phyloP scores from a whole-genome alignment of 345 rosid species.

The Syzygium aqueum region DNA sequence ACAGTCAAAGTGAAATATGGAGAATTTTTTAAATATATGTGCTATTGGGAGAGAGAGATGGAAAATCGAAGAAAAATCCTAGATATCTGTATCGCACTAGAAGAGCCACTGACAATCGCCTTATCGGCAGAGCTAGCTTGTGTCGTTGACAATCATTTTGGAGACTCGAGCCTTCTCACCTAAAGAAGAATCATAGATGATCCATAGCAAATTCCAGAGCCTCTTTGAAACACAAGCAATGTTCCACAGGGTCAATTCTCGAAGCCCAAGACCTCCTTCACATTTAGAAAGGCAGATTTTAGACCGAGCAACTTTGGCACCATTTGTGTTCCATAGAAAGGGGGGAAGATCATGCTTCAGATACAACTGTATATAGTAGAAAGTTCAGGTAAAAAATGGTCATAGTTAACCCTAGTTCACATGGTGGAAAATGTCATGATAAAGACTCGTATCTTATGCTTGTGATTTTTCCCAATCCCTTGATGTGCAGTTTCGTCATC shows the following conservation, averaged over 20 bases:
- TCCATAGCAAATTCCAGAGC: not conserved
- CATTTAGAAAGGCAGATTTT: not conserved
- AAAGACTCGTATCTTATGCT: not conserved
- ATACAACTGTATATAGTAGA: not conserved
- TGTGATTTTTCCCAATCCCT: not conserved
- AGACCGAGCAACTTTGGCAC: not conserved
- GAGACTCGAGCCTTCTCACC: not conserved
- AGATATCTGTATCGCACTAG: not conserved
- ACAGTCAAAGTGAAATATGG: accelerated
- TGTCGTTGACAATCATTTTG: not conserved
- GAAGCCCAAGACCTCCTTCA: not conserved
- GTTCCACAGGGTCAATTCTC: not conserved
- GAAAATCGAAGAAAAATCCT: not conserved
- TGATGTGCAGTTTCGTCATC: not conserved
- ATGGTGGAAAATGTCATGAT: not conserved
- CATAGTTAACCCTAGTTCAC: not conserved
- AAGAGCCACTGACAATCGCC: not conserved
- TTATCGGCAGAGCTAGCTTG: not conserved
- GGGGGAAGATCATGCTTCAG: not conserved
- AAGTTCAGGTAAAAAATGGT: not conserved
- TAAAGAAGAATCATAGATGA: not conserved
- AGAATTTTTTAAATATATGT: not conserved
- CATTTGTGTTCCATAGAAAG: not conserved
- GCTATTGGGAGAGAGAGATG: not conserved
- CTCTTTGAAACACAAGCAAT: not conserved